Evolutionary conservation across 1,284 basidiomycete genomes (phyloP), one percentile per base, ranked within the genome.

Genomic region (Inonotus obliquus): DNA sequence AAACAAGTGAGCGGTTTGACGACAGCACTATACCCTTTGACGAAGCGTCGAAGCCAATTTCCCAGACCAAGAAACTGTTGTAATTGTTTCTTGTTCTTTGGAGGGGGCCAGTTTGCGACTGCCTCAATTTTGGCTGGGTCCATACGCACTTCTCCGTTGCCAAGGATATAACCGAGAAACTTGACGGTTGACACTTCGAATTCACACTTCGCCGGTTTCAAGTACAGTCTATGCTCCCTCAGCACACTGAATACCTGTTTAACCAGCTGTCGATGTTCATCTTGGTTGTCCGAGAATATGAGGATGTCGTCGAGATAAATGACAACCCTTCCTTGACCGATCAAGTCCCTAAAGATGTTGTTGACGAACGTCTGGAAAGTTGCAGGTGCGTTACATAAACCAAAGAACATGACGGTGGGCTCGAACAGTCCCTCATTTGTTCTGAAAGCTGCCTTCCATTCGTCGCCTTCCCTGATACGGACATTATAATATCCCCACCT

Each of bases 401-500:
- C 14, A 4, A 49, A 49, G 21, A 49, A 49, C 3, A 49, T 49
- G 1, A 49, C 14, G 6, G 47, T 49, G 11, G 10, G 47, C 23
- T 49, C 23, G 4, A 49, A 49, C 9, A 49, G 14, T 1, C 14
- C 25, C 1, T 21, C 11, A 14, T 49, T 49, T 4, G 14, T 49
- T 7, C 25, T 25, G 23, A 49, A 49, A 23, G 10, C 47, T 25
- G 47, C 21, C 10, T 49, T 49, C 47, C 14, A 49, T 25, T 49
- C 25, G 3, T 49, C 3, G 2, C 47, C 47, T 21, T 49, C 25
- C 2, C 25, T 4, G 25, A 49, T 49, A 6, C 4, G 14, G 47
- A 49, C 23, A 14, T 69, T 65, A 62, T 73, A 68, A 66, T 72
- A 77, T 0, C 72, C 73, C 47, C 64, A 69, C n/a, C 68, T 38